phyloP scores from a whole-genome alignment of 2,329 filamentous ascomycete genomes.

The Macrophomina tecta region DNA sequence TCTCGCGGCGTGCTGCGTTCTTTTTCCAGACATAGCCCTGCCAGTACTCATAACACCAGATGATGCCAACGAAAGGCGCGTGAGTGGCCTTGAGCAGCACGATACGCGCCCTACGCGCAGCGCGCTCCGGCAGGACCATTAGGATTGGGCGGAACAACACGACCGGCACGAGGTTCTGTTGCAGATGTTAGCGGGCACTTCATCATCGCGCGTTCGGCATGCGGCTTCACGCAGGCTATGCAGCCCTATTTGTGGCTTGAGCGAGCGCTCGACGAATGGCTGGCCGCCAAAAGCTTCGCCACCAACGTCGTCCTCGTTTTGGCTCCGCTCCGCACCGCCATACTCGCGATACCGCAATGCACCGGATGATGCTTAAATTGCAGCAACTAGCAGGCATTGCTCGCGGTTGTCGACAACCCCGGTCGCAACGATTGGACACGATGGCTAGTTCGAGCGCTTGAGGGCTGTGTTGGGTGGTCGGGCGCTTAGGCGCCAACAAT shows the following conservation, averaged over 20 bases:
- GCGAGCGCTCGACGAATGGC: conserved; percentile 20
- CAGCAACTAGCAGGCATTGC: conserved; percentile 1
- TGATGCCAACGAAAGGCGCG: conserved; percentile 71
- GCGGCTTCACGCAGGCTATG: conserved; percentile 24
- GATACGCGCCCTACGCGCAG: conserved; percentile 67
- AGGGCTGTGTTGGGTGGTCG: conserved; percentile 16
- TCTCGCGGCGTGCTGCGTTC: conserved; percentile 12
- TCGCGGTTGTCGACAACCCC: background rate
- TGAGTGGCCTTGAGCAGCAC: conserved; percentile 65
- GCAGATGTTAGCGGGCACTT: conserved; percentile 34
- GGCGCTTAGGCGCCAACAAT: conserved; percentile 26
- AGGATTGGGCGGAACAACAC: conserved; percentile 76
- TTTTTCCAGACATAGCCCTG: conserved; percentile 34
- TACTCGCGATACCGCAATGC: conserved; percentile 16
- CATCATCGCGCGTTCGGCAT: conserved; percentile 9
- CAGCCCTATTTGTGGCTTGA: conserved; percentile 29
- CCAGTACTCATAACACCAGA: conserved; percentile 68
- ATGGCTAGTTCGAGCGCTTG: background rate
- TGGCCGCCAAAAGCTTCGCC: conserved; percentile 28
- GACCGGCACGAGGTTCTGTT: conserved; percentile 74
- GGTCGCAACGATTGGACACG: background rate
- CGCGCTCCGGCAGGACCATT: conserved; percentile 68
- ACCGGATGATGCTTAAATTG: background rate
- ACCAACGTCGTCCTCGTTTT: conserved; percentile 12
- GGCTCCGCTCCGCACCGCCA: conserved; percentile 18